These are phyloP conservation scores for Antitrichia curtipendula DNA, from an alignment of 225 moss, liverwort and hornwort genomes.

Conservation along the genomic window DNA sequence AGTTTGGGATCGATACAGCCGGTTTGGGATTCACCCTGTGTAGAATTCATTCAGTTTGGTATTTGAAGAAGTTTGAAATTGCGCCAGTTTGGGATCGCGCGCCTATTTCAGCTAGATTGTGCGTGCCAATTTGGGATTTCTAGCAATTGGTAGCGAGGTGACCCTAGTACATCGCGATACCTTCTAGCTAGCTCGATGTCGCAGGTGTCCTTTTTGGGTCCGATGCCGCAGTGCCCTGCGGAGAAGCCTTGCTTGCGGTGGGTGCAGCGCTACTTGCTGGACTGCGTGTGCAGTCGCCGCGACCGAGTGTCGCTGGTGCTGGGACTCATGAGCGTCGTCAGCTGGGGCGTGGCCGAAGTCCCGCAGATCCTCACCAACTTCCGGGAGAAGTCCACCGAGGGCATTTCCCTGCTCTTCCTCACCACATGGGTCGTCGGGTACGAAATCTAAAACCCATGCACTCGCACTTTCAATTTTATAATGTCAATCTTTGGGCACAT, in stretches of 20 bases:
- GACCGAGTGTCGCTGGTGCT: constrained; percentile 57
- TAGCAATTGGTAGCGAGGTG: not conserved
- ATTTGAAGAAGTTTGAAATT: not conserved
- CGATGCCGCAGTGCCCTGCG: constrained; percentile 49
- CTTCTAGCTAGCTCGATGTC: not conserved
- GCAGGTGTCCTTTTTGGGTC: not conserved
- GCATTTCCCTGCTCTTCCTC: constrained; percentile 73
- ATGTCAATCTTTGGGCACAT: not conserved
- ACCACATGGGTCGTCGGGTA: constrained; percentile 94
- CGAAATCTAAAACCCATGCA: not conserved
- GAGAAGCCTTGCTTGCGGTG: constrained; percentile 53
- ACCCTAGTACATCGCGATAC: not conserved
- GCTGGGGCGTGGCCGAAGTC: constrained; percentile 93
- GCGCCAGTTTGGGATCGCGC: not conserved
- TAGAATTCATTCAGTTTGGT: not conserved
- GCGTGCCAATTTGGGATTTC: not conserved
- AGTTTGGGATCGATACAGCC: not conserved
- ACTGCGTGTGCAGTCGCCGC: constrained; percentile 73
- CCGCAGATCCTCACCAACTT: constrained; percentile 96
- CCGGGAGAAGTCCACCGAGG: constrained; percentile 73
- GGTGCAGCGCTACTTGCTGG: constrained; percentile 66
- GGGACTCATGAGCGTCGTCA: constrained; percentile 59
- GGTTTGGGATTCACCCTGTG: too few relatives aligned
- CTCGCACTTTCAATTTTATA: too few relatives aligned
- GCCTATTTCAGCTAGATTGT: not conserved